A percentile compares a stretch with the other conserved stretches of the same genome.
phyloP scores from a whole-genome alignment of 1,284 basidiomycete species.

The Polyporus tsugae region DNA sequence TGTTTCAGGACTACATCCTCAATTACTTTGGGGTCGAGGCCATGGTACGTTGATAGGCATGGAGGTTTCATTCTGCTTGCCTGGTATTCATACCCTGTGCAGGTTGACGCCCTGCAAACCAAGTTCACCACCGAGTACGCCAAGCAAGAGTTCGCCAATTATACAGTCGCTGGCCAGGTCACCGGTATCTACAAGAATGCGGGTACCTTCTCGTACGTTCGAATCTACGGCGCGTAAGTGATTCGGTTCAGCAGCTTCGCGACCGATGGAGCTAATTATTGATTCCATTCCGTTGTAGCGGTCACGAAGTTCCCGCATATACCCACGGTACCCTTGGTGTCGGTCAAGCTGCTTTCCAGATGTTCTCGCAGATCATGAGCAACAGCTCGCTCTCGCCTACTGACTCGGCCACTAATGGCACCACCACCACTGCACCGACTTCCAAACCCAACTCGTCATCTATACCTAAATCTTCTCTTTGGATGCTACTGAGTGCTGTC shows the following conservation, averaged over 20 bases:
- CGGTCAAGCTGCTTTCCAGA: conserved; percentile 38
- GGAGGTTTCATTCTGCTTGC: not conserved
- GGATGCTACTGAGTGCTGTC: conserved; percentile 16
- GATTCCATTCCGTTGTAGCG: conserved; percentile 21
- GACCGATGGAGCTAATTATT: not conserved
- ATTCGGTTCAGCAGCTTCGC: not conserved
- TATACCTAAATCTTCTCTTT: conserved; percentile 18
- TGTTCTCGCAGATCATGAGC: conserved; percentile 41
- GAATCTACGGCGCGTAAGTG: conserved; percentile 49
- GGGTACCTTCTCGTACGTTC: conserved; percentile 66
- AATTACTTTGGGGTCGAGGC: conserved; percentile 69
- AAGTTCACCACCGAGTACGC: conserved; percentile 43
- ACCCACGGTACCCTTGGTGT: conserved; percentile 33
- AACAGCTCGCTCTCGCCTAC: conserved; percentile 34
- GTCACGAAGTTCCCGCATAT: conserved; percentile 40
- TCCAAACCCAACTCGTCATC: conserved; percentile 22
- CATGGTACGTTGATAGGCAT: conserved; percentile 52
- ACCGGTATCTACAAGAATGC: conserved; percentile 68
- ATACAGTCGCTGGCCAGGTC: conserved; percentile 57
- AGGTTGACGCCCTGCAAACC: conserved; percentile 36
- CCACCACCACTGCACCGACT: conserved; percentile 17
- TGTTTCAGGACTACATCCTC: conserved; percentile 60
- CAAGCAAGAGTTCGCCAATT: conserved; percentile 53
- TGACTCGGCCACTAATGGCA: not conserved
- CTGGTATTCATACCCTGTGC: not conserved